Conservation (phyloP, 345 rosid genomes). For the Erucastrum elatum region DNA sequence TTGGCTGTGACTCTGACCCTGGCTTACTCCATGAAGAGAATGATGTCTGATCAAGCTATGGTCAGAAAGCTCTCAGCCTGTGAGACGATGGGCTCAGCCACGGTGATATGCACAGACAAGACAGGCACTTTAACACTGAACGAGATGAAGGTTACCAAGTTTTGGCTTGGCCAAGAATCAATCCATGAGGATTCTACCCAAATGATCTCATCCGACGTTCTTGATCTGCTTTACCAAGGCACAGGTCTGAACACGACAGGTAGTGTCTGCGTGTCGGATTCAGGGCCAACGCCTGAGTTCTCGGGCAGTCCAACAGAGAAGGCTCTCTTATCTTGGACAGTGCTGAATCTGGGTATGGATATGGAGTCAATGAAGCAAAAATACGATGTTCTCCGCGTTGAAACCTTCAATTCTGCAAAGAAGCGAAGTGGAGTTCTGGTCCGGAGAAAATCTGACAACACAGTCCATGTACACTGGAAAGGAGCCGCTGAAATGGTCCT, state of each 20-base stretch:
- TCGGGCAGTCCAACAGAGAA: slow-evolving; percentile 76
- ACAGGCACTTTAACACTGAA: slow-evolving; percentile 72
- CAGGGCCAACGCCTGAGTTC: slow-evolving; percentile 49
- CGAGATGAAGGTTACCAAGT: slow-evolving; percentile 62
- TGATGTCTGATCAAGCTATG: slow-evolving; percentile 76
- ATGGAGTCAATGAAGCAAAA: slow-evolving; percentile 49
- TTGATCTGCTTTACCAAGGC: slow-evolving; percentile 52
- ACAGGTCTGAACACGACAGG: slow-evolving; percentile 62
- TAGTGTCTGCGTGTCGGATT: slow-evolving; percentile 37
- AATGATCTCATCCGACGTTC: slow-evolving; percentile 26
- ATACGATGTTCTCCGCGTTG: slow-evolving; percentile 44
- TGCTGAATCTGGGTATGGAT: slow-evolving; percentile 46
- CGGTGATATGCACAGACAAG: slow-evolving; percentile 67
- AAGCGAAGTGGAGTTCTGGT: slow-evolving; percentile 57
- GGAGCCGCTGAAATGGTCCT: slow-evolving; percentile 72
- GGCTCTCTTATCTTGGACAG: slow-evolving; percentile 71
- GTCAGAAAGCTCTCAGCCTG: slow-evolving; percentile 71
- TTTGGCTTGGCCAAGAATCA: slow-evolving; percentile 59
- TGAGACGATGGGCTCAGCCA: slow-evolving; percentile 78
- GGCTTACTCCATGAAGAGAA: slow-evolving; percentile 75
- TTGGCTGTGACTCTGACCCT: slow-evolving; percentile 74
- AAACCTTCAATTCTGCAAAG: slow-evolving; percentile 64
- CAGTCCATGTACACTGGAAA: slow-evolving; percentile 61
- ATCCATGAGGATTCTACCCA: slow-evolving; percentile 41
- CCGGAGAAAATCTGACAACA: slow-evolving; percentile 42